Evolutionary conservation across 768 basidiomycete genomes (phyloP), one percentile per base, ranked within the genome.

Genomic region (Amanita thiersii): DNA sequence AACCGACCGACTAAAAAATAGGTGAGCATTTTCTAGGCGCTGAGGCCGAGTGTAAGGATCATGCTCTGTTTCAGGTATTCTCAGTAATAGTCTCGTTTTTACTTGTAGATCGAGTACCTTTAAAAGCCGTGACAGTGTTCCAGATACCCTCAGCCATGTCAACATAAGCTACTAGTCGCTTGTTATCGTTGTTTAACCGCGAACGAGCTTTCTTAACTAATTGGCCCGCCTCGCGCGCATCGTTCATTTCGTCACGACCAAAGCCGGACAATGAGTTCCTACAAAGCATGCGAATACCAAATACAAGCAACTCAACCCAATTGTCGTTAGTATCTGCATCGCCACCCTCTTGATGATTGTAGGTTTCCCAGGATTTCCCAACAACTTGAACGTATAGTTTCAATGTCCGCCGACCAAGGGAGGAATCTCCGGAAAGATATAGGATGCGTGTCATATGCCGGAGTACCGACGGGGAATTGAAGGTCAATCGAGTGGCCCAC

Each of bases 401-500:
- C 28, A 97, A 70, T 0, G 81, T 85, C 14, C 87, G 77, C 52
- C 75, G 78, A 2, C 88, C 84, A 3, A 89, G 70, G 12, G 66
- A 56, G 2, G 62, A 60, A 48, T 81, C 80, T 6, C 77, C 77
- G 0, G 73, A 68, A 9, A 77, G 71, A 44, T 78, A 75, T 11
- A 87, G 61, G 1, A 93, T 60, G 1, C 84, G 78, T 20, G 79
- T 77, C 70, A 97, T 81, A 58, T 96, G 87, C 1, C 93, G 80
- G 41, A 88, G 74, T 5, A 97, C 65, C 6, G 80, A 76, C 46
- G 83, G 84, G 0, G 88, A 93, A 55, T 96, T 92, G 69, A 97
- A 96, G 0, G 94, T 98, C 15, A 92, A 73, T 15, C 83, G 79
- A 6, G 90, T 92, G 1, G 90, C 85, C 90, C 90, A 92, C 86